Percentiles rank a stretch among this genome's conserved stretches.
phyloP scores from a whole-genome alignment of 176 grass and related monocot genomes.

The Oryza glumipatula region DNA sequence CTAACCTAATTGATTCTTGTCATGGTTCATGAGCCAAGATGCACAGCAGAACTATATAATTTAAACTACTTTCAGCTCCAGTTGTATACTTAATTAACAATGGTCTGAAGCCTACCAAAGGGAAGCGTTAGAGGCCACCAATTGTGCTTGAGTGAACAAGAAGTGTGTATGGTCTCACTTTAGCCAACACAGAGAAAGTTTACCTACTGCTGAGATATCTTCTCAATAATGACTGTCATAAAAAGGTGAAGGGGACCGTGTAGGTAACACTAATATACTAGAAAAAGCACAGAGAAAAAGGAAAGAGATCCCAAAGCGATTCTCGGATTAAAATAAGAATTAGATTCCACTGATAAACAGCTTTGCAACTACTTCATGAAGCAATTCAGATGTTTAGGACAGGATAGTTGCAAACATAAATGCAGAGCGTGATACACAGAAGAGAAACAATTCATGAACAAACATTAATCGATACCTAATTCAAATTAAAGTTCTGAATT shows the following conservation, averaged over 20 bases:
- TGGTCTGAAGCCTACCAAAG: slow-evolving; percentile 16
- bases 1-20: slow-evolving; percentile 13
- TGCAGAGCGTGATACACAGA: not conserved
- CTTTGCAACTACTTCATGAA: slow-evolving; percentile 39
- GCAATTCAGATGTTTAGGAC: not conserved
- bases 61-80: not conserved
- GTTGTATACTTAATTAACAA: slow-evolving; percentile 26
- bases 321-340: slow-evolving; percentile 34
- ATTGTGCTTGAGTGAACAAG: slow-evolving; percentile 16
- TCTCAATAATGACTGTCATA: slow-evolving; percentile 46
- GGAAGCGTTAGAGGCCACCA: slow-evolving; percentile 35
- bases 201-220: slow-evolving; percentile 38
- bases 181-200: slow-evolving; percentile 49
- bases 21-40: slow-evolving; percentile 22
- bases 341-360: slow-evolving; percentile 29
- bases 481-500: slow-evolving; percentile 28
- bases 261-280: slow-evolving; percentile 37
- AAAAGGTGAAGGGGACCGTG: slow-evolving; percentile 42
- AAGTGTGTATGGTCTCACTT: slow-evolving; percentile 44
- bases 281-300: slow-evolving; percentile 39
- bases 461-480: not conserved
- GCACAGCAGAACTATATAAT: not conserved
- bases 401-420: slow-evolving; percentile 7
- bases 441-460: not conserved
- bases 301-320: slow-evolving; percentile 31